Base-by-base conservation (phyloP, 257 asterid genomes). In the Ajuga chamaepitys region DNA sequence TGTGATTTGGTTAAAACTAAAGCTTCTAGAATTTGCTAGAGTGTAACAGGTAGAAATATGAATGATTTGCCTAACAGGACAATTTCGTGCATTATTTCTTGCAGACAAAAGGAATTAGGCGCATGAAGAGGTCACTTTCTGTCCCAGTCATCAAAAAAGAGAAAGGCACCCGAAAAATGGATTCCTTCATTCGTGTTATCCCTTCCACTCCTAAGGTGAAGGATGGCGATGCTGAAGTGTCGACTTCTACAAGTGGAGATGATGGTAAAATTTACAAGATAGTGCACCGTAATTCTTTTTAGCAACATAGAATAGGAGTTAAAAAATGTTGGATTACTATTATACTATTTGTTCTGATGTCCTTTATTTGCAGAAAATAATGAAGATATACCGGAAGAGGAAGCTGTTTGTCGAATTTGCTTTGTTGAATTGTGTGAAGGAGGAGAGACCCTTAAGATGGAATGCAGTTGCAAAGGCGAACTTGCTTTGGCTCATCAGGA, bases 381-480 rank as follows among this genome's bases (percentile, higher is more conserved):
- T 62, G 95, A 87, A 77, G 97, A 90, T 75, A 87, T 90, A 74
- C 86, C 88, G 0, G 90, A 83, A 76, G 95, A 87, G 71, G 95
- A 90, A 40, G 97, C 97, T 9, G 95, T 90, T 68, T 90, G 97
- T 74, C 76, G 97, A 65, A 90, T 90, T 57, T 90, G 97, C 80
- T 63, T 91, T 13, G 85, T 88, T 38, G 98, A 91, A 50, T 72
- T 91, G 32, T 81, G 96, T 26, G 98, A 88, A 85, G 96, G 96
- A 10, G 98, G 98, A 46, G 95, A 86, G 75, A 88, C 96, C 2
- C 91, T 91, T 20, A 88, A 88, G 80, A 80, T 88, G 96, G 98
- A 91, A 59, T 88, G 98, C 70, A 91, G 95, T 76, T 88, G 98
- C 88, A 91, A 83, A 85, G 98, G 98, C 1, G 98, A 83, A 82